Conservation (phyloP, 2,329 filamentous ascomycete species). For the Neopestalotiopsis sp. region DNA sequence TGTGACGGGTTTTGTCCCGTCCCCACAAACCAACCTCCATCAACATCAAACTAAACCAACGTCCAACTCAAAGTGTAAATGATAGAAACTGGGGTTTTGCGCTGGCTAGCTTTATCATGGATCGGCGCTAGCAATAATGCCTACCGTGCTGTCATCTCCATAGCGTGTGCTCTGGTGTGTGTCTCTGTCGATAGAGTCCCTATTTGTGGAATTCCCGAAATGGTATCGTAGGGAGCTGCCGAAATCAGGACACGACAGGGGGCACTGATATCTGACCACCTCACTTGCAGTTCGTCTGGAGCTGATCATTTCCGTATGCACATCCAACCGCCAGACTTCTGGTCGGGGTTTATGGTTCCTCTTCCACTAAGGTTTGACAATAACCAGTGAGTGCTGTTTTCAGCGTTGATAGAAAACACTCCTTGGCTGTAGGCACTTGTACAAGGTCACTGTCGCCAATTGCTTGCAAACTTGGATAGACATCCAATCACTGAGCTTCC, state of each 20-base stretch:
- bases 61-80: background rate
- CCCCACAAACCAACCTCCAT: constrained; percentile 8
- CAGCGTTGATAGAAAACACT: background rate
- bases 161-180: constrained; percentile 9
- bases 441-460: background rate
- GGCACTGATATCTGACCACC: background rate
- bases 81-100: constrained; percentile 10
- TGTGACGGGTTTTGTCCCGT: background rate
- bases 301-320: background rate
- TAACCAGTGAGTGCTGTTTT: background rate
- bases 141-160: constrained; percentile 21
- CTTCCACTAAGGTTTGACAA: background rate
- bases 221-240: background rate
- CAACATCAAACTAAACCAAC: constrained; percentile 12
- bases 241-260: constrained; percentile 1
- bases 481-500: background rate
- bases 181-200: background rate
- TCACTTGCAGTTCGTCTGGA: background rate
- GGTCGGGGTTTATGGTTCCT: background rate
- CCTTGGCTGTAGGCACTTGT: background rate
- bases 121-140: constrained; percentile 21
- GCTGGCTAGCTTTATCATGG: constrained; percentile 14
- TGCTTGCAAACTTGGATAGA: background rate
- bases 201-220: background rate
- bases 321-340: background rate